Evolutionary conservation across 495 filamentous ascomycete genomes (phyloP).

Genomic region (Lepraria neglecta): DNA sequence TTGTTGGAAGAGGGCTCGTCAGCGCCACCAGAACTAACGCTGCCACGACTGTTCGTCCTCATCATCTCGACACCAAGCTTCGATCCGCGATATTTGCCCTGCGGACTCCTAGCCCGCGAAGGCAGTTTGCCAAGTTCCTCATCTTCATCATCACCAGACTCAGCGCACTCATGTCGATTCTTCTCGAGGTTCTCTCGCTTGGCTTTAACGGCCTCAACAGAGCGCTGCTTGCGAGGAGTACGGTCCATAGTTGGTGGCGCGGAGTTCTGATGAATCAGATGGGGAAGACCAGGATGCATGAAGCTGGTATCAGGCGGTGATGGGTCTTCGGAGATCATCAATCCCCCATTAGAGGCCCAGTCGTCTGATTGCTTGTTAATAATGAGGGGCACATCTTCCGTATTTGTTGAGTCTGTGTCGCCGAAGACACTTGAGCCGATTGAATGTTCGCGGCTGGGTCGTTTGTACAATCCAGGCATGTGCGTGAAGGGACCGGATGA

Average conservation of each 20-base stretch:
- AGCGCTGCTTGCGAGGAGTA: conserved; percentile 59
- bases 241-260: conserved; percentile 61
- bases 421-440: conserved; percentile 80
- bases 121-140: conserved; percentile 68
- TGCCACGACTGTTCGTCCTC: conserved; percentile 86
- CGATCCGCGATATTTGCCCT: conserved; percentile 48
- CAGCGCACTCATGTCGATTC: conserved; percentile 66
- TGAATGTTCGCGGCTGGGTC: conserved; percentile 76
- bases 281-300: conserved; percentile 35
- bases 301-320: conserved; percentile 6
- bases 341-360: conserved; percentile 60
- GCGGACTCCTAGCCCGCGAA: conserved; percentile 53
- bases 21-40: conserved; percentile 50
- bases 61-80: conserved; percentile 94
- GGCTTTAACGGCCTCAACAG: conserved; percentile 68
- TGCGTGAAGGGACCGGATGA: conserved; percentile 66
- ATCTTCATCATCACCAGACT: conserved; percentile 89
- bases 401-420: conserved; percentile 69
- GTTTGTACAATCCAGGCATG: conserved; percentile 63
- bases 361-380: conserved; percentile 67
- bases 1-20: conserved; percentile 14
- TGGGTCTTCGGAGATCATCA: conserved; percentile 58
- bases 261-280: conserved; percentile 57
- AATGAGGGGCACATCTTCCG: conserved; percentile 73
- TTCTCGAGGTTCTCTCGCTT: conserved; percentile 73